Base-by-base conservation (phyloP, 2,329 filamentous ascomycete species). In the Aspergillus versicolor region DNA sequence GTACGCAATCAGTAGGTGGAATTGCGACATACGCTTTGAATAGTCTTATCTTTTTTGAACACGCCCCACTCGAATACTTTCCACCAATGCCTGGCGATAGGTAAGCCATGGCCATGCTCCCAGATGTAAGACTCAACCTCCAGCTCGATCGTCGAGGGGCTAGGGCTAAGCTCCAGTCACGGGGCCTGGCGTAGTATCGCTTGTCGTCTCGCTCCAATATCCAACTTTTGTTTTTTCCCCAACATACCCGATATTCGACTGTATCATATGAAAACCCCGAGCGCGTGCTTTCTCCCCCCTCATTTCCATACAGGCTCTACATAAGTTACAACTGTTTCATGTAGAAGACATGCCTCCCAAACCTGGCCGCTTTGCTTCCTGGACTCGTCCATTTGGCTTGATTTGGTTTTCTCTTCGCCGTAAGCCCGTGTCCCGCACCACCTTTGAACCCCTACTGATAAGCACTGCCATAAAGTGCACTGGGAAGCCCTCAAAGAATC, bases 401-500 rank as follows among this genome's bases (percentile, higher is more conserved):
- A 57, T 63, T 21, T 62, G 60, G 61, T 47, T 62, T 3, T 63
- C 63, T 38, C 51, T 65, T 15, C 54, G 52, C 37, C 15, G 57
- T 59, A 58, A 30, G 52, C 37, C 19, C 30, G 9, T 34, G 12
- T 22, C 24, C 30, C n/a, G 21, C 32, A 27, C 27, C 27, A 4
- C 13, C 34, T 15, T 19, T 19, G 17, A 19, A 19, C 17, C 17
- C 17, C 17, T 19, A 47, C 52, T 58, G 44, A 48, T 12, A 12
- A 24, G 27, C n/a, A 40, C 21, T 42, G 6, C n/a, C 17, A 5
- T 21, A 22, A 11, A 65, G 63, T 66, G 8, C 63, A 66, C 52
- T 65, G 51, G 49, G 44, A 64, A 50, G 57, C 59, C 22, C 50
- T 66, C 27, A 59, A 3, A 27, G 15, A 64, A 54, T 57, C 63